phyloP scores from a whole-genome alignment of 257 asterid species.

The Craterostigma plantagineum region DNA sequence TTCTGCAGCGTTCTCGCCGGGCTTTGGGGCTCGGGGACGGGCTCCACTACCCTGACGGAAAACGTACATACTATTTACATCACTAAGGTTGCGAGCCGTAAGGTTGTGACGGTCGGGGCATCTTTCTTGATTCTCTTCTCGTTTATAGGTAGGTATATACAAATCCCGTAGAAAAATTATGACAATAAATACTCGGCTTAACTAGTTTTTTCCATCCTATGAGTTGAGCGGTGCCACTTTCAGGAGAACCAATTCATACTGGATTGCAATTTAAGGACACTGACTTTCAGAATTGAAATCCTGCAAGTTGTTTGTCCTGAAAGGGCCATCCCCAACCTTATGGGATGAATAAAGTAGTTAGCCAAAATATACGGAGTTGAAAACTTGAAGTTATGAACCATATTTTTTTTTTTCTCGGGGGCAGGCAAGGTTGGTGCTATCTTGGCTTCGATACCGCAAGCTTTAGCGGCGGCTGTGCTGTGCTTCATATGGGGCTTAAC shows the following conservation, averaged over 20 bases:
- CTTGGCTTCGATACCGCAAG: conserved; percentile 92
- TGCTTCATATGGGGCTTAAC: conserved; percentile 86
- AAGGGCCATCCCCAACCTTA: too few relatives aligned
- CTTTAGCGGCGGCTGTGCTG: conserved; percentile 83
- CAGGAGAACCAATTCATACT: too few relatives aligned
- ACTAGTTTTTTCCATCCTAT: too few relatives aligned
- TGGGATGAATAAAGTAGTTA: too few relatives aligned
- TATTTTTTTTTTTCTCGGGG: conserved; percentile 8
- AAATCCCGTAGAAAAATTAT: not conserved
- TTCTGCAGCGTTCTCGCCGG: conserved; percentile 92
- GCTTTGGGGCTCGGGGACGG: conserved; percentile 94
- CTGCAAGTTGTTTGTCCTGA: too few relatives aligned
- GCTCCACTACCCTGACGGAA: conserved; percentile 83
- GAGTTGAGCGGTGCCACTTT: too few relatives aligned
- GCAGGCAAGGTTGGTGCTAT: conserved; percentile 90
- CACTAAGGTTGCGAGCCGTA: conserved; percentile 76
- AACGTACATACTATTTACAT: conserved; percentile 60
- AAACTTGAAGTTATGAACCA: not conserved
- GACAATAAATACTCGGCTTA: too few relatives aligned
- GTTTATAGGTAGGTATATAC: conserved; percentile 52
- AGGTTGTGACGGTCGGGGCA: conserved; percentile 65
- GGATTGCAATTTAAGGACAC: too few relatives aligned
- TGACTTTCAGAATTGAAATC: too few relatives aligned
- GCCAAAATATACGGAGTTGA: too few relatives aligned
- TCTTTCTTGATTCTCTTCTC: conserved; percentile 68